Base-by-base conservation (phyloP, 1,284 basidiomycete genomes). In the Puccinia coronata region DNA sequence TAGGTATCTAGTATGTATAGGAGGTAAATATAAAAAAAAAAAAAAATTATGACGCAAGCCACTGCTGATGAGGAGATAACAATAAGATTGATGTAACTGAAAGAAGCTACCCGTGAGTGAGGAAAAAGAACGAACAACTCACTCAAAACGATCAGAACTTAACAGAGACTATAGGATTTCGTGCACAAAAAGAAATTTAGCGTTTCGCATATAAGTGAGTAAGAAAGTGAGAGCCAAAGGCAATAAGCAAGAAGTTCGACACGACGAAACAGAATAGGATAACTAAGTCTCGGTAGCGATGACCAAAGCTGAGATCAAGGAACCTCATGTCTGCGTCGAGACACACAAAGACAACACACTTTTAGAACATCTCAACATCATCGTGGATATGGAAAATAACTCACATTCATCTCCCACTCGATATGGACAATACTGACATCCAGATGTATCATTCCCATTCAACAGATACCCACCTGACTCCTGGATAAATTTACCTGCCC, bases 381-480 rank as follows among this genome's bases (percentile, higher is more conserved):
- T n/a, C n/a, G n/a, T n/a, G n/a, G n/a, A n/a, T n/a, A n/a, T n/a
- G n/a, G n/a, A n/a, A n/a, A n/a, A n/a, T n/a, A n/a, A n/a, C n/a
- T n/a, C 41, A 80, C 79, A 80, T 41, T 80, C 57, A 41, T 80
- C 59, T 0, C 79, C 79, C 12, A 20, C 87, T 41, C 80, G 82
- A 85, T 90, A 92, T 83, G 91, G 89, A 84, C 92, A 94, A 85
- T 93, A 94, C 28, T 88, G 88, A 86, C 93, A 95, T 6, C 84
- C 84, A 0, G 85, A 76, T 0, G 90, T 91, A 14, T 88, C 92
- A 69, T 88, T 87, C 0, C 90, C 89, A 86, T 96, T 92, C 83
- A 92, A 88, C 57, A 97, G 86, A 87, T 97, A 97, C 0, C 93
- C 95, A 3, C 91, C 6, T 55, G 11, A 89, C 2, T 16, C 9